Percentiles rank a stretch among this genome's conserved stretches.
phyloP scores from a whole-genome alignment of 2,329 filamentous ascomycete genomes.

The Ustulina deusta region DNA sequence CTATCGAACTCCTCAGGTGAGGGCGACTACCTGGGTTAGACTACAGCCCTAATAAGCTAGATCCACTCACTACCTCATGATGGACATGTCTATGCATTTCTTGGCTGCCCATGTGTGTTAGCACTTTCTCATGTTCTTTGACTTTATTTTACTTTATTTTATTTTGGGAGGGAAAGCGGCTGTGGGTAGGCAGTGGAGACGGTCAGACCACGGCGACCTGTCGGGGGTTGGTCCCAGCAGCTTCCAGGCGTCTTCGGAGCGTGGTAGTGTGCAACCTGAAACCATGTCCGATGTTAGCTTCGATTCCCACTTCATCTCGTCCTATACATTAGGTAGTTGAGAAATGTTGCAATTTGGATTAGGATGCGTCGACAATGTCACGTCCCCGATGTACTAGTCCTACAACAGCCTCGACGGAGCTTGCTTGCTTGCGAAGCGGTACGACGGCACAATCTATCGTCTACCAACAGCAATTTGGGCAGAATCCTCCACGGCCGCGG shows the following conservation, averaged over 20 bases:
- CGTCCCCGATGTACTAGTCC: constrained; percentile 1
- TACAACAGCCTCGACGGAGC: constrained; percentile 5
- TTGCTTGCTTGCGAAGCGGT: constrained; percentile 16
- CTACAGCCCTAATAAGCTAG: constrained; percentile 4
- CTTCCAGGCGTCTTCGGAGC: not conserved
- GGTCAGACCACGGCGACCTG: no score
- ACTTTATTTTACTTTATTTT: not conserved
- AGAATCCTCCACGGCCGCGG: constrained; percentile 14
- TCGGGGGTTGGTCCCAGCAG: no score
- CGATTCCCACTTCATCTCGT: constrained; percentile 13
- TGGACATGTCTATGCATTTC: constrained; percentile 1
- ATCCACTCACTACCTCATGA: not conserved
- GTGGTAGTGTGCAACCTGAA: constrained; percentile 4
- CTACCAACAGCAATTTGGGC: constrained; percentile 15
- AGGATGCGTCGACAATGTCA: not conserved
- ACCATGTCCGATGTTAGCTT: constrained; percentile 9
- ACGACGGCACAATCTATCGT: constrained; percentile 8
- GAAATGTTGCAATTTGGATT: constrained; percentile 12
- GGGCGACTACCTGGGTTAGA: not conserved
- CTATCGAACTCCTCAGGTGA: no score
- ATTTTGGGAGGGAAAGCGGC: not conserved
- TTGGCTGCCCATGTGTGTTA: not conserved
- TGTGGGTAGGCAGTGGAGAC: not conserved
- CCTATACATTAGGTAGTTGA: not conserved
- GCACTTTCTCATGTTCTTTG: not conserved